Evolutionary conservation across 2,329 filamentous ascomycete species (phyloP).

Genomic region (Calcarisporium arbuscula): DNA sequence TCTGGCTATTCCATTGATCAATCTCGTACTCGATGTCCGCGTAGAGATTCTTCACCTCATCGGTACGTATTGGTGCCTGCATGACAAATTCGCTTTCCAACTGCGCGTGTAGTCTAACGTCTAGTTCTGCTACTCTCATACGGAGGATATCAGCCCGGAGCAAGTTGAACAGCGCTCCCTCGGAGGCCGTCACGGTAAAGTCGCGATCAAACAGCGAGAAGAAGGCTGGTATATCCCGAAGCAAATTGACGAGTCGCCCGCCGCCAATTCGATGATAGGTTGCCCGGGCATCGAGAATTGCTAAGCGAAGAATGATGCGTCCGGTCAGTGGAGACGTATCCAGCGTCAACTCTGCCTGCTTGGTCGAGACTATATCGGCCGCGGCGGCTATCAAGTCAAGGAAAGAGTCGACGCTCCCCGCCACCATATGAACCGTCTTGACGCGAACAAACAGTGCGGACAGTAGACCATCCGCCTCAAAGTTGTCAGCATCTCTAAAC

Average conservation of each 20-base stretch:
- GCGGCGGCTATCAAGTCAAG: slow-evolving; percentile 7
- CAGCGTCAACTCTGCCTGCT: slow-evolving; percentile 1
- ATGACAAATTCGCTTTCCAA: slow-evolving; percentile 6
- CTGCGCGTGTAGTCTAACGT: slow-evolving; percentile 6
- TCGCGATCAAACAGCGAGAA: slow-evolving; percentile 8
- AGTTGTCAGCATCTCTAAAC: slow-evolving; percentile 3
- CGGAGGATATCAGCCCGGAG: slow-evolving; percentile 10
- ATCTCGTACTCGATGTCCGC: slow-evolving; percentile 8
- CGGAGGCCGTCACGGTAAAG: background rate
- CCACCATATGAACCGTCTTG: slow-evolving; percentile 11
- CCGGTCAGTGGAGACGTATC: slow-evolving; percentile 3
- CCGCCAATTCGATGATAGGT: slow-evolving; percentile 9
- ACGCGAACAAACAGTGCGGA: slow-evolving; percentile 11
- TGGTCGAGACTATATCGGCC: slow-evolving; percentile 7
- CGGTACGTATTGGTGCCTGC: slow-evolving; percentile 6
- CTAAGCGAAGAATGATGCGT: slow-evolving; percentile 10
- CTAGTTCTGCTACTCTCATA: slow-evolving; percentile 8
- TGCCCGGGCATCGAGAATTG: slow-evolving; percentile 10
- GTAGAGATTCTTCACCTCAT: slow-evolving; percentile 7
- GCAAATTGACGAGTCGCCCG: slow-evolving; percentile 4
- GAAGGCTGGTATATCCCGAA: slow-evolving; percentile 5
- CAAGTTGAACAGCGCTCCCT: slow-evolving; percentile 5
- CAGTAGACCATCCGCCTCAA: slow-evolving; percentile 8
- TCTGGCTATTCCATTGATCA: slow-evolving; percentile 7
- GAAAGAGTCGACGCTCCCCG: slow-evolving; percentile 7